Evolutionary conservation across 202 grass and related monocot genomes (phyloP).

Genomic region (Brachypodium distachyon): DNA sequence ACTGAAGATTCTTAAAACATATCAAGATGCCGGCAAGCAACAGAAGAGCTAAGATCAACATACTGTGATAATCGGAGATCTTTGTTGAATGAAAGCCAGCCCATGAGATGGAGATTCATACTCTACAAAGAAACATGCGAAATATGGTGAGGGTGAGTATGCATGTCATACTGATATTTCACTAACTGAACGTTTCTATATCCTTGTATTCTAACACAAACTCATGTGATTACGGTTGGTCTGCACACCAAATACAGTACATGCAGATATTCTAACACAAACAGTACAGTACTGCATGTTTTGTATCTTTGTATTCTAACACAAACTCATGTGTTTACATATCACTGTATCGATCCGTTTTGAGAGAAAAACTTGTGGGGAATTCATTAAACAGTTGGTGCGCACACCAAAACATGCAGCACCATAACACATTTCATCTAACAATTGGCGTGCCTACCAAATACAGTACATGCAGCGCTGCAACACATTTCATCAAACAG

Average conservation of each 20-base stretch:
- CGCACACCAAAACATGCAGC: not conserved
- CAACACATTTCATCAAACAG: slow-evolving; percentile 30
- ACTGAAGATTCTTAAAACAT: not conserved
- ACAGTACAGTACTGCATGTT: no score
- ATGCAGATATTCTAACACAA: no score
- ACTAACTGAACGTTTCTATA: not conserved
- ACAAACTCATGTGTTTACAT: not conserved
- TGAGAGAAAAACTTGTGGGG: no score
- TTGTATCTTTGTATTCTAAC: not conserved
- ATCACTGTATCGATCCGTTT: no score
- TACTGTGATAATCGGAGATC: slow-evolving; percentile 80
- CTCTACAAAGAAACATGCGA: slow-evolving; percentile 37
- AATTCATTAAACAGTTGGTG: not conserved
- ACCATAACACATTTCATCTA: not conserved
- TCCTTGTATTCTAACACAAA: not conserved
- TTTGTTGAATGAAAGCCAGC: slow-evolving; percentile 80
- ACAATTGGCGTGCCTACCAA: not conserved
- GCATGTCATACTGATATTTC: not conserved
- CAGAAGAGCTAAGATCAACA: not conserved
- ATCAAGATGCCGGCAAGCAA: not conserved
- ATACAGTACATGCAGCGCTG: not conserved
- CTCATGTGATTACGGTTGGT: no score
- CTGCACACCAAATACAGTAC: no score
- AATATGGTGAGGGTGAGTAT: not conserved
- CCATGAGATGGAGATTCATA: slow-evolving; percentile 61